Conservation (phyloP, 805 yeast species). For the Candida coquimbonensis region DNA sequence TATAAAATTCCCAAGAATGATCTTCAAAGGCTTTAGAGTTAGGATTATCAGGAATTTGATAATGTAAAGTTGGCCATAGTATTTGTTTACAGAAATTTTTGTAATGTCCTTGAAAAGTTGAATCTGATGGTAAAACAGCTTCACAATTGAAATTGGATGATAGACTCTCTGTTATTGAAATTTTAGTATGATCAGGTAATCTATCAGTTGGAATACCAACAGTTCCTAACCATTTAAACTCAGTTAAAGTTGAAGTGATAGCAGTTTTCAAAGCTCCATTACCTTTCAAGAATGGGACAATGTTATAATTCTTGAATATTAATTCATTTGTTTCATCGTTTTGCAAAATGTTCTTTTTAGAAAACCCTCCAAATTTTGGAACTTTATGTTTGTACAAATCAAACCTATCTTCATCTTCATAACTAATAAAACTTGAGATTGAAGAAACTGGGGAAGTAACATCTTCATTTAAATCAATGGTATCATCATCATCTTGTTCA, state of each 20-base stretch:
- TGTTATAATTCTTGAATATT: slow-evolving; percentile 33
- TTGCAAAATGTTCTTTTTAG: slow-evolving; percentile 46
- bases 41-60: slow-evolving; percentile 93
- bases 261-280: slow-evolving; percentile 90
- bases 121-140: slow-evolving; percentile 69
- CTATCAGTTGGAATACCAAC: slow-evolving; percentile 86
- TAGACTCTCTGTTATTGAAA: slow-evolving; percentile 44
- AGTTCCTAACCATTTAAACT: slow-evolving; percentile 79
- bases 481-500: slow-evolving; percentile 1
- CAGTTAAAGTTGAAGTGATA: slow-evolving; percentile 48
- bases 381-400: slow-evolving; percentile 22
- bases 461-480: no score
- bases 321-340: slow-evolving; percentile 28
- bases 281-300: slow-evolving; percentile 64
- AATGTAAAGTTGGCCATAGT: slow-evolving; percentile 91
- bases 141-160: slow-evolving; percentile 44
- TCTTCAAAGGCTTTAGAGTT: slow-evolving; percentile 92
- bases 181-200: slow-evolving; percentile 50
- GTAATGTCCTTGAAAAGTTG: slow-evolving; percentile 84
- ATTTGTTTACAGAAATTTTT: slow-evolving; percentile 89
- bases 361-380: slow-evolving; percentile 65
- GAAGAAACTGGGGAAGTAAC: no score
- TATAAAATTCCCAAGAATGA: slow-evolving; percentile 87
- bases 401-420: slow-evolving; percentile 22
- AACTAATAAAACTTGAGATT: not conserved